Evolutionary conservation across 2,329 filamentous ascomycete genomes (phyloP).

Genomic region (Clarireedia monteithiana): DNA sequence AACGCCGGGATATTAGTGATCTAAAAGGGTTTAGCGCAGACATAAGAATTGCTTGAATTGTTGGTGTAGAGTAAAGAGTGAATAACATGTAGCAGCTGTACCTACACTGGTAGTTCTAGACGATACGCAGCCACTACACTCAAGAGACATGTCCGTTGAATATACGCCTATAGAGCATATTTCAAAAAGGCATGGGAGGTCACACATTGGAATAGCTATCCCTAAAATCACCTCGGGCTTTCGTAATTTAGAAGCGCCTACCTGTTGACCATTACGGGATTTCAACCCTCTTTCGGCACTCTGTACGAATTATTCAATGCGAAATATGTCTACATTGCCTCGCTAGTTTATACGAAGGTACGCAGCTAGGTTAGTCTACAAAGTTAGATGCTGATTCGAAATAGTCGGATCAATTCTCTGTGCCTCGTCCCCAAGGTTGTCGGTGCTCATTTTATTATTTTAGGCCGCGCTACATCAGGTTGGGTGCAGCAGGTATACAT

Average conservation of each 20-base stretch:
- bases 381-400: neutral
- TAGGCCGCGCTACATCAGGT: slow-evolving; percentile 40
- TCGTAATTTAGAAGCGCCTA: slow-evolving; percentile 33
- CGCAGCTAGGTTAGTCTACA: neutral
- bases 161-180: too few species aligned
- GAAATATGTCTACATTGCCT: slow-evolving; percentile 18
- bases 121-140: too few species aligned
- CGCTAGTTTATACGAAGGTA: slow-evolving; percentile 11
- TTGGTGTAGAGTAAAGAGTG: too few species aligned
- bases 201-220: slow-evolving; percentile 31
- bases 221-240: slow-evolving; percentile 44
- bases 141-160: too few species aligned
- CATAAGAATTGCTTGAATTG: too few species aligned
- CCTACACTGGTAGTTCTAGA: too few species aligned
- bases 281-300: slow-evolving; percentile 7
- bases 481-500: slow-evolving; percentile 40
- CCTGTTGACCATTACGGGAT: slow-evolving; percentile 32
- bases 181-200: too few species aligned
- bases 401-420: slow-evolving; percentile 37
- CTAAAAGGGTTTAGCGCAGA: too few species aligned
- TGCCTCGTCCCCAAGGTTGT: slow-evolving; percentile 36
- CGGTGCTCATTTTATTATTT: slow-evolving; percentile 32
- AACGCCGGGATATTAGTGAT: too few species aligned
- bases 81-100: too few species aligned
- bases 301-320: slow-evolving; percentile 20